These are phyloP conservation scores for Actinomucor elegans DNA, from an alignment of 371 early-diverging fungal species.

Conservation along the genomic window DNA sequence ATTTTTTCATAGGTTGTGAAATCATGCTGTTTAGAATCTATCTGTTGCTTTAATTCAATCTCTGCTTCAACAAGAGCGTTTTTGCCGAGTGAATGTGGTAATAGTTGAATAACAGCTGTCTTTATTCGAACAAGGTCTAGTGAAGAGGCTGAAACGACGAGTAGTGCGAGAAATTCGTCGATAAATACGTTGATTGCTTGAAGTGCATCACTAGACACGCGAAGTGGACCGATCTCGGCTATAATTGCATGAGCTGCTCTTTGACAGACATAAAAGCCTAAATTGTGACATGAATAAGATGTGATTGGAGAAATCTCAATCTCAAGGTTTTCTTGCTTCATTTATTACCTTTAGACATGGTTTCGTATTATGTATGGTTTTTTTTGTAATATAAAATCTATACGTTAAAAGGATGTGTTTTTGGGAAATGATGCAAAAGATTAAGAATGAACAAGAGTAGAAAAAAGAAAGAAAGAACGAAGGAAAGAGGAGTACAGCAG, in stretches of 20 bases:
- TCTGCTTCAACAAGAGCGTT: conserved; percentile 70
- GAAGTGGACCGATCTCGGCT: conserved; percentile 57
- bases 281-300: too few relatives aligned
- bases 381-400: conserved; percentile 17
- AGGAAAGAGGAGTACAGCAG: too few relatives aligned
- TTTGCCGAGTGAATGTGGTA: conserved; percentile 57
- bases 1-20: conserved; percentile 35
- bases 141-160: conserved; percentile 46
- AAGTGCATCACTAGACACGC: conserved; percentile 62
- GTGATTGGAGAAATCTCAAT: too few relatives aligned
- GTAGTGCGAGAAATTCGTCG: conserved; percentile 55
- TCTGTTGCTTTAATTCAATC: conserved; percentile 56
- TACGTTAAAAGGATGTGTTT: too few relatives aligned
- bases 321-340: too few relatives aligned
- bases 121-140: conserved; percentile 54
- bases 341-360: too few relatives aligned
- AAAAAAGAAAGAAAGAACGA: too few relatives aligned
- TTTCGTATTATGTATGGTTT: not conserved
- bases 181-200: conserved; percentile 60
- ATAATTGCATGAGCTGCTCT: conserved; percentile 68
- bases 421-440: too few relatives aligned
- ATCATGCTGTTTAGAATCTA: conserved; percentile 10
- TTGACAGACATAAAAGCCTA: conserved; percentile 53
- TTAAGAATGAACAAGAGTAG: too few relatives aligned
- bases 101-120: conserved; percentile 38